Conservation (phyloP, 2,329 filamentous ascomycete genomes). For the Apiospora arundinis region DNA sequence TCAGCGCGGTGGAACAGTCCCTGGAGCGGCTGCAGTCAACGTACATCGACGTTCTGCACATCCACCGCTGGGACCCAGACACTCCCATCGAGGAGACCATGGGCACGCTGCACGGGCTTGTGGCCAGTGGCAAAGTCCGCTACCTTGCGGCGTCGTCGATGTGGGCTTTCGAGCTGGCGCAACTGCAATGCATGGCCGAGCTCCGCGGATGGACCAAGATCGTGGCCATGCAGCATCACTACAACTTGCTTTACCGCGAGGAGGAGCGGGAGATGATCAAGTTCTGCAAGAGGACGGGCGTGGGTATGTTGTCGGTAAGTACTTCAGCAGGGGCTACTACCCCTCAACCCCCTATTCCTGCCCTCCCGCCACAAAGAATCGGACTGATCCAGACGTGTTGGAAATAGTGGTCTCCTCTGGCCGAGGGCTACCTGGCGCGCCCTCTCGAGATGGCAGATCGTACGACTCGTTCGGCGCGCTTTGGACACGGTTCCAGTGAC, state of each 20-base stretch:
- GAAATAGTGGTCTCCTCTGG: conserved; percentile 16
- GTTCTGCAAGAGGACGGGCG: conserved; percentile 46
- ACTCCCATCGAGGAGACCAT: conserved; percentile 5
- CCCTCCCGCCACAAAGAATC: background rate
- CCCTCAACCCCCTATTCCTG: background rate
- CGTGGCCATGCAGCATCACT: conserved; percentile 63
- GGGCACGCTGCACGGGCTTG: conserved; percentile 15
- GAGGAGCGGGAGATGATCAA: conserved; percentile 57
- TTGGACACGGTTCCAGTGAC: background rate
- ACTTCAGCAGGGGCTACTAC: background rate
- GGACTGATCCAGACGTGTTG: background rate
- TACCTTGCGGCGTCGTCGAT: conserved; percentile 36
- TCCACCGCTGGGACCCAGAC: conserved; percentile 12
- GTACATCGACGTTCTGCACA: conserved; percentile 9
- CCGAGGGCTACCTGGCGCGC: conserved; percentile 13
- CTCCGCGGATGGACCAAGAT: conserved; percentile 59
- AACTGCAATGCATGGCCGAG: conserved; percentile 58
- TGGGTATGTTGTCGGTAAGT: conserved; percentile 35
- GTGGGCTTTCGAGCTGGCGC: conserved; percentile 52
- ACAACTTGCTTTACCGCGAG: conserved; percentile 63
- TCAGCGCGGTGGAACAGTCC: conserved; percentile 7
- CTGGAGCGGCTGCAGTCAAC: background rate
- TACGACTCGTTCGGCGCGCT: conserved; percentile 1
- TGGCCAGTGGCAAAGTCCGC: conserved; percentile 18
- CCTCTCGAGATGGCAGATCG: background rate